These are phyloP conservation scores for Casuarina glauca DNA, from an alignment of 306 rosid genomes.

Conservation along the genomic window DNA sequence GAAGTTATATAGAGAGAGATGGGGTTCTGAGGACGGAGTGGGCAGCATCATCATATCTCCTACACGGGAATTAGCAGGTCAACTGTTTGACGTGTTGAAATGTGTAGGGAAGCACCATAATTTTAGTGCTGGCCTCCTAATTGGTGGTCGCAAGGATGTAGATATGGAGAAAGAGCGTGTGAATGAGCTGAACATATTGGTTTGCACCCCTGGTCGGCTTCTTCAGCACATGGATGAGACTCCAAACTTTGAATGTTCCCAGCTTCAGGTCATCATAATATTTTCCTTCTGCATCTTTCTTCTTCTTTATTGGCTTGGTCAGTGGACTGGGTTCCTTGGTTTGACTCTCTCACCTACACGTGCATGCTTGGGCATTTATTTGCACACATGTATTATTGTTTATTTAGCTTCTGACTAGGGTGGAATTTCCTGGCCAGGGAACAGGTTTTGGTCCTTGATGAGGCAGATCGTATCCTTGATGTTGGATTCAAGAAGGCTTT, in stretches of 20 bases:
- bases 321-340: background rate
- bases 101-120: constrained; percentile 67
- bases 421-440: constrained; percentile 43
- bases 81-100: constrained; percentile 72
- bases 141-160: constrained; percentile 87
- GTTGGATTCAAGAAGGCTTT: constrained; percentile 67
- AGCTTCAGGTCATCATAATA: constrained; percentile 63
- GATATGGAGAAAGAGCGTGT: constrained; percentile 69
- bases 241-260: constrained; percentile 87
- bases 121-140: constrained; percentile 91
- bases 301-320: background rate
- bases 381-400: background rate
- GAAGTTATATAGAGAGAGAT: constrained; percentile 74
- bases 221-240: constrained; percentile 97
- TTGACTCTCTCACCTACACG: background rate
- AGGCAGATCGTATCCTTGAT: constrained; percentile 94
- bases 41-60: constrained; percentile 89
- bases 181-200: constrained; percentile 70
- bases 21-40: constrained; percentile 83
- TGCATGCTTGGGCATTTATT: background rate
- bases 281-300: background rate
- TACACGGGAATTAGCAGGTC: constrained; percentile 83
- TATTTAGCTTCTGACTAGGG: constrained; percentile 35
- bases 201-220: constrained; percentile 93
- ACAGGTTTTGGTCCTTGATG: constrained; percentile 91